Percentiles rank a stretch among this genome's conserved stretches.
These are phyloP conservation scores for Hymenoscyphus albidus DNA, from an alignment of 2,329 filamentous ascomycete species.

Conservation along the genomic window DNA sequence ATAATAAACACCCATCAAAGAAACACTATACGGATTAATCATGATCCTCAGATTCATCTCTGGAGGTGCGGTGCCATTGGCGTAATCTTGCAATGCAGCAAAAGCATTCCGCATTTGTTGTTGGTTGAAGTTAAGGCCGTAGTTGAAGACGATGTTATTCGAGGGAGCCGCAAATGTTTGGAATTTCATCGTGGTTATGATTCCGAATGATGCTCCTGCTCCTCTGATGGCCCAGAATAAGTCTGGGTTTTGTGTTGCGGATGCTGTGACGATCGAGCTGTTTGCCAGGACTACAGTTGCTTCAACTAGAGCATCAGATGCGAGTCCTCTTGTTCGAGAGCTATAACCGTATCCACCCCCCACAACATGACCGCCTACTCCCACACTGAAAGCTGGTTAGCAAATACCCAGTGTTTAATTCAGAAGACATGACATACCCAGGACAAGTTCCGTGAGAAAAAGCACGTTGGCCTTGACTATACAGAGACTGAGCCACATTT, in stretches of 20 bases:
- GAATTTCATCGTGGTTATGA: slow-evolving; percentile 32
- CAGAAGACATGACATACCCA: slow-evolving; percentile 19
- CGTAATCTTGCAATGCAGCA: slow-evolving; percentile 17
- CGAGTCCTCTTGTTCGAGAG: slow-evolving; percentile 21
- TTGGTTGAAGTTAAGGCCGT: slow-evolving; percentile 9
- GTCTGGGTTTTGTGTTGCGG: slow-evolving; percentile 40
- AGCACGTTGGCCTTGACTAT: slow-evolving; percentile 35
- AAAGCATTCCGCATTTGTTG: slow-evolving; percentile 7
- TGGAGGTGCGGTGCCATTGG: slow-evolving; percentile 16
- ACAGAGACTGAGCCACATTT: slow-evolving; percentile 40
- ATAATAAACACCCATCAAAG: slow-evolving; percentile 17
- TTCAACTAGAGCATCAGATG: slow-evolving; percentile 19
- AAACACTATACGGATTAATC: slow-evolving; percentile 5
- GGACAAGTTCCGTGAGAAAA: slow-evolving; percentile 45
- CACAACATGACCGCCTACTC: slow-evolving; percentile 19
- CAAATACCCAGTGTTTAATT: background rate
- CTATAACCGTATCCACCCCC: slow-evolving; percentile 22
- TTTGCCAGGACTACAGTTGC: slow-evolving; percentile 20
- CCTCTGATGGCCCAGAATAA: slow-evolving; percentile 44
- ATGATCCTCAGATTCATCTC: slow-evolving; percentile 23
- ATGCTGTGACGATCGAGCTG: slow-evolving; percentile 35
- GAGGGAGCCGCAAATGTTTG: slow-evolving; percentile 51
- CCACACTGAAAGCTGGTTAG: slow-evolving; percentile 9
- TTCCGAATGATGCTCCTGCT: slow-evolving; percentile 35
- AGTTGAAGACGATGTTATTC: slow-evolving; percentile 17